Evolutionary conservation across 2,329 filamentous ascomycete genomes (phyloP).

Genomic region (Lasiodiplodia sp.): DNA sequence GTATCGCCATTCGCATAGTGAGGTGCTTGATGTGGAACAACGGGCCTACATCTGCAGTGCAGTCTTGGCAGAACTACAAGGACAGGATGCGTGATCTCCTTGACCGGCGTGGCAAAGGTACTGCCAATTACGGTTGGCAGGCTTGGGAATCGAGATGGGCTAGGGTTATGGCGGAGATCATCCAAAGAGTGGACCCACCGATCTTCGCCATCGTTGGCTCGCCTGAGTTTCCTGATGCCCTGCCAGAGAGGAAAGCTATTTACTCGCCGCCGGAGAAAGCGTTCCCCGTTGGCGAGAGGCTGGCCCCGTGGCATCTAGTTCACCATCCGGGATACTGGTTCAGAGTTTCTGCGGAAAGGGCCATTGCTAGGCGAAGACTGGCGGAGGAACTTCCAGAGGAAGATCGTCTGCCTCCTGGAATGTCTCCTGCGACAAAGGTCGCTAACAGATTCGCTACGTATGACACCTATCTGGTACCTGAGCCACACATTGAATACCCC

Average conservation of each 20-base stretch:
- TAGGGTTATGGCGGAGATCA: constrained; percentile 66
- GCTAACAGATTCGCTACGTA: constrained; percentile 62
- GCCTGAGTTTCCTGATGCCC: constrained; percentile 36
- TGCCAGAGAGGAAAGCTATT: constrained; percentile 41
- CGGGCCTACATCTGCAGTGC: constrained; percentile 79
- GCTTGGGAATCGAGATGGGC: constrained; percentile 87
- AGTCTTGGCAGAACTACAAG: constrained; percentile 81
- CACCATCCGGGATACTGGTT: constrained; percentile 71
- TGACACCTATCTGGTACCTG: constrained; percentile 67
- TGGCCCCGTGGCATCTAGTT: constrained; percentile 65
- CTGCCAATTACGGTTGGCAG: constrained; percentile 89
- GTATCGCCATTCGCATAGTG: constrained; percentile 79
- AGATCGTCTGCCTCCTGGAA: constrained; percentile 62
- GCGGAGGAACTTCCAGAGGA: constrained; percentile 66
- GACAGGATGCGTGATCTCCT: constrained; percentile 77
- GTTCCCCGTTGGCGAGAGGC: constrained; percentile 55
- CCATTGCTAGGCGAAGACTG: constrained; percentile 57
- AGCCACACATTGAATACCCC: constrained; percentile 64
- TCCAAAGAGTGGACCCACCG: constrained; percentile 60
- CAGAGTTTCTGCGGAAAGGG: constrained; percentile 60
- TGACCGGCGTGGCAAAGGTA: constrained; percentile 83
- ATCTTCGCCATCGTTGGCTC: constrained; percentile 47
- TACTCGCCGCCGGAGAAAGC: constrained; percentile 61
- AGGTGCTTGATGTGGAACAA: constrained; percentile 83
- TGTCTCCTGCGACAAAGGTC: constrained; percentile 63